phyloP scores from a whole-genome alignment of 768 basidiomycete species.

The Lyophyllum shimeji region DNA sequence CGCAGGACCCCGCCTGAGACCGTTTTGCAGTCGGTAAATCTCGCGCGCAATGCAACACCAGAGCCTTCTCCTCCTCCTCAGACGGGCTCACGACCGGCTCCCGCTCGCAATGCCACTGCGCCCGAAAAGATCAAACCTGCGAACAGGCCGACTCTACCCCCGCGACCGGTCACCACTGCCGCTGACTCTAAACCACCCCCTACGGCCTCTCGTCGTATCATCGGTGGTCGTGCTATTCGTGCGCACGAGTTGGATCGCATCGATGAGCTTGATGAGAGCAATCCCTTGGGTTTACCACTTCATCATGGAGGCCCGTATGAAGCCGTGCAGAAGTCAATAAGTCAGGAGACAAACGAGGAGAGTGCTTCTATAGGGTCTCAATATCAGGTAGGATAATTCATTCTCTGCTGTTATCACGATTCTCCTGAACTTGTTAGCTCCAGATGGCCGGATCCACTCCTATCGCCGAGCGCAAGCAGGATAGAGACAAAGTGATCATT shows the following conservation, averaged over 20 bases:
- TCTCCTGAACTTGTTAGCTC: constrained; percentile 8
- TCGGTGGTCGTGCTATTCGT: constrained; percentile 15
- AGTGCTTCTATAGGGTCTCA: constrained; percentile 20
- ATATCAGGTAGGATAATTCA: constrained; percentile 12
- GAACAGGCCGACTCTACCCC: constrained; percentile 20
- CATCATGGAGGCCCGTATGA: constrained; percentile 82
- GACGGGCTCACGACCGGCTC: constrained; percentile 10
- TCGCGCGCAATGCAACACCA: constrained; percentile 9
- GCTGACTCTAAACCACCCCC: constrained; percentile 20
- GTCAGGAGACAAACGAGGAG: constrained; percentile 17
- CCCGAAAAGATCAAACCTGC: constrained; percentile 13
- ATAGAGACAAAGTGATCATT: constrained; percentile 11
- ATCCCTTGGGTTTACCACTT: constrained; percentile 59
- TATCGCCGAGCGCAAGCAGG: neutral
- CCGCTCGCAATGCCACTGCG: constrained; percentile 16
- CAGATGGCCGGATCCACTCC: neutral
- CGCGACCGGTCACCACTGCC: constrained; percentile 23
- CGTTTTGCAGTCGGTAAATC: constrained; percentile 11
- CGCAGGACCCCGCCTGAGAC: constrained; percentile 16
- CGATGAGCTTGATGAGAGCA: constrained; percentile 77
- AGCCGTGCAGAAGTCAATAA: constrained; percentile 41
- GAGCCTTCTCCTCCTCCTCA: constrained; percentile 7
- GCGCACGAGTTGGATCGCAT: constrained; percentile 58
- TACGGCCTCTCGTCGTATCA: constrained; percentile 11
- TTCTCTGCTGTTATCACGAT: neutral